A percentile compares a stretch with the other conserved stretches of the same genome.
phyloP scores from a whole-genome alignment of 768 basidiomycete genomes.

The Auricularia auricula-judae region DNA sequence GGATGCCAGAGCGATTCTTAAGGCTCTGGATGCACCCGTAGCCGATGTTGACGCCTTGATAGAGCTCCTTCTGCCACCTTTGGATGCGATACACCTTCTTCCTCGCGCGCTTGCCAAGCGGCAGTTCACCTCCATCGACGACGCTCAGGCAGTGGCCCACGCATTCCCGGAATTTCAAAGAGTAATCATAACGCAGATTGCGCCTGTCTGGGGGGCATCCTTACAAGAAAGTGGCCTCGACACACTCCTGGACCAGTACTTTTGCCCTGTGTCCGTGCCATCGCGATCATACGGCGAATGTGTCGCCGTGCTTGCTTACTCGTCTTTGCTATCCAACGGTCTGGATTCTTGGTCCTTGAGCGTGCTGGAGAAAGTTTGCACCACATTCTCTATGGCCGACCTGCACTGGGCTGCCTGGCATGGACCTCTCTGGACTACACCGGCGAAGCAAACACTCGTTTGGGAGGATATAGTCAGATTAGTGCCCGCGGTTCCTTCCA shows the following conservation, averaged over 20 bases:
- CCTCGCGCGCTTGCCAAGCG: constrained; percentile 40
- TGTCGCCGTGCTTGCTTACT: constrained; percentile 50
- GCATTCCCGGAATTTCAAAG: constrained; percentile 51
- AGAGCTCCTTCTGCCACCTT: constrained; percentile 44
- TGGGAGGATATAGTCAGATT: constrained; percentile 77
- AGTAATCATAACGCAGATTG: constrained; percentile 47
- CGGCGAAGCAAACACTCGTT: constrained; percentile 20
- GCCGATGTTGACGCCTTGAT: constrained; percentile 41
- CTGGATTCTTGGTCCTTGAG: constrained; percentile 38
- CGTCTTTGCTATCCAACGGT: constrained; percentile 43
- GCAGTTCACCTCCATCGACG: constrained; percentile 21
- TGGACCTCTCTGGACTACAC: constrained; percentile 6
- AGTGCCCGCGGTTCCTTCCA: constrained; percentile 57
- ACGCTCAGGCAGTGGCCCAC: constrained; percentile 22
- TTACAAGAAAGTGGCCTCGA: constrained; percentile 39
- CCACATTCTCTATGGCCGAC: constrained; percentile 58
- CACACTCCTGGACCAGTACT: constrained; percentile 52
- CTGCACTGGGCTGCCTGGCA: constrained; percentile 44
- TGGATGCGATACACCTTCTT: constrained; percentile 45
- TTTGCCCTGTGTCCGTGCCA: constrained; percentile 56
- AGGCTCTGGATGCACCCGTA: constrained; percentile 32
- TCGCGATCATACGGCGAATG: constrained; percentile 34
- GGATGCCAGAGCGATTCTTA: not conserved
- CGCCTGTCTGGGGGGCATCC: constrained; percentile 55
- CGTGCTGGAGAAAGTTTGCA: constrained; percentile 43